Percentiles rank a stretch among this genome's conserved stretches.
Evolutionary conservation across 2,329 filamentous ascomycete species (phyloP).

Genomic region (Tolypocladium paradoxum): DNA sequence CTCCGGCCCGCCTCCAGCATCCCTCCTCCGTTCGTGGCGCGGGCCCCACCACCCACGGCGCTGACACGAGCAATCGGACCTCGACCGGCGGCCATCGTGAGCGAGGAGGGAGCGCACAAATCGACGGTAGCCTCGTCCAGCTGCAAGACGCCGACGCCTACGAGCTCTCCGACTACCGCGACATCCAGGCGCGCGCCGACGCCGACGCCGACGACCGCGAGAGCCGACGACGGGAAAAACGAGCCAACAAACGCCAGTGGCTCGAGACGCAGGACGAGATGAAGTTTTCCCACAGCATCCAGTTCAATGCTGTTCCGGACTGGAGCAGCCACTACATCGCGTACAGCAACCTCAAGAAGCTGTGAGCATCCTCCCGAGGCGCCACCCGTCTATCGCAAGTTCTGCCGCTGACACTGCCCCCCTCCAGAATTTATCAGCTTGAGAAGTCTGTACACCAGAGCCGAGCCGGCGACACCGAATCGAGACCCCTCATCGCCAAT

Average conservation of each 20-base stretch:
- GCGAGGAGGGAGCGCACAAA: slow-evolving; percentile 24
- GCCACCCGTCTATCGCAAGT: not conserved
- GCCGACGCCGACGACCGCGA: slow-evolving; percentile 20
- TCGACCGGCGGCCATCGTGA: slow-evolving; percentile 15
- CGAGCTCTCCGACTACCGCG: slow-evolving; percentile 31
- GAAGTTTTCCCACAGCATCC: slow-evolving; percentile 99
- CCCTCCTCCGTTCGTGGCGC: slow-evolving; percentile 28
- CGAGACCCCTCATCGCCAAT: slow-evolving; percentile 65
- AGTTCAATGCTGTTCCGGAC: slow-evolving; percentile 99
- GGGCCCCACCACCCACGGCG: slow-evolving; percentile 10
- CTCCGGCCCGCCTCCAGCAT: slow-evolving; percentile 15
- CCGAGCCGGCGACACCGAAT: slow-evolving; percentile 61
- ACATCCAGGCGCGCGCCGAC: slow-evolving; percentile 17
- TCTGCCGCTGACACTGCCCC: not conserved
- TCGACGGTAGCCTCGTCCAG: slow-evolving; percentile 2
- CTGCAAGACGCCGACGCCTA: slow-evolving; percentile 15
- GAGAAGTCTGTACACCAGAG: slow-evolving; percentile 71
- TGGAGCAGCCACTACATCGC: slow-evolving; percentile 98
- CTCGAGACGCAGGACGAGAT: slow-evolving; percentile 74
- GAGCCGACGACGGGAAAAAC: slow-evolving; percentile 30
- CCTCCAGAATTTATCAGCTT: slow-evolving; percentile 78
- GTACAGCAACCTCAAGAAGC: slow-evolving; percentile 97
- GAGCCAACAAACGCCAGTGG: slow-evolving; percentile 54
- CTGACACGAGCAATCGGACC: slow-evolving; percentile 9
- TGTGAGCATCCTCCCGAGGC: slow-evolving; percentile 46